phyloP scores from a whole-genome alignment of 768 basidiomycete genomes.

The Suillus decipiens region DNA sequence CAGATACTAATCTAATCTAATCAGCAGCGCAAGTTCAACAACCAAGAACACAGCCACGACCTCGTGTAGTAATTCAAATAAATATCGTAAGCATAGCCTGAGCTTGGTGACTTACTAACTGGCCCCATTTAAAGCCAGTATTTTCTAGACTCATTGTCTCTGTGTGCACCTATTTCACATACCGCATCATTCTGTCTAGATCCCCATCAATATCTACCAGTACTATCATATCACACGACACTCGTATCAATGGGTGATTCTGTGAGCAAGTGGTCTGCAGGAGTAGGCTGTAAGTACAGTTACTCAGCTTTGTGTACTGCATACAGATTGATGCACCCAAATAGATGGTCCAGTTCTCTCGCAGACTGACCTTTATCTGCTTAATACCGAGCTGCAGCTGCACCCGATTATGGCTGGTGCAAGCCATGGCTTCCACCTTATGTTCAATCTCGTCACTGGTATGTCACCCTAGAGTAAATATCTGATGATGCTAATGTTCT shows the following conservation, averaged over 20 bases:
- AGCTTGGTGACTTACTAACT: neutral
- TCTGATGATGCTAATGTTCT: neutral
- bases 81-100: neutral
- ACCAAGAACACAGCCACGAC: constrained; percentile 26
- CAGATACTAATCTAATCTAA: constrained; percentile 25
- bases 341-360: constrained; percentile 65
- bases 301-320: constrained; percentile 1
- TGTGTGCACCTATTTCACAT: neutral
- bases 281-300: constrained; percentile 34
- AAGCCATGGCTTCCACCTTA: constrained; percentile 54
- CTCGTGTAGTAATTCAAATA: constrained; percentile 9
- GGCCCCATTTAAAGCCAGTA: constrained; percentile 4
- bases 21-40: constrained; percentile 5
- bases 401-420: constrained; percentile 69
- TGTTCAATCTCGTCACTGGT: constrained; percentile 75
- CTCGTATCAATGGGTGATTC: constrained; percentile 29
- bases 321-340: constrained; percentile 42
- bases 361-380: constrained; percentile 80
- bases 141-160: neutral
- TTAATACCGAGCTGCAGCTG: constrained; percentile 66
- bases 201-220: neutral
- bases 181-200: neutral
- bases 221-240: constrained; percentile 1
- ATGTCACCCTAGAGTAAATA: constrained; percentile 12
- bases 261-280: constrained; percentile 37